These are phyloP conservation scores for Crithidia acanthocephali DNA, from an alignment of 208 protist genomes.

Conservation along the genomic window DNA sequence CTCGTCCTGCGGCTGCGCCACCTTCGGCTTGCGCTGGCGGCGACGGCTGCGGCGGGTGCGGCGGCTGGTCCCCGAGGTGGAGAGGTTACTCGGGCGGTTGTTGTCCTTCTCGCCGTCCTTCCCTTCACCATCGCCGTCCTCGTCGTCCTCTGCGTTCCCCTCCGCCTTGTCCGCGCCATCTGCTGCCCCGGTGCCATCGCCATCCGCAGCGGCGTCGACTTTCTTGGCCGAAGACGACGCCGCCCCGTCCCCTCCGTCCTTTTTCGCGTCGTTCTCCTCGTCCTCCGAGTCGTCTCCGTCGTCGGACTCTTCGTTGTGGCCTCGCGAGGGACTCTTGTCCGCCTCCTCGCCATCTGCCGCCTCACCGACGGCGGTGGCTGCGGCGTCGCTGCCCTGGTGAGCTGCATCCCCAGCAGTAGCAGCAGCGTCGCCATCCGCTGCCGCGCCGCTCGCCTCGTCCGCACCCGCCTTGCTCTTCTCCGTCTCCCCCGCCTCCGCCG, in stretches of 20 bases:
- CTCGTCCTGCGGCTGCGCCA: slow-evolving; percentile 49
- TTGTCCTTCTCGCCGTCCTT: slow-evolving; percentile 24
- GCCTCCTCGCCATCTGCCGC: slow-evolving; percentile 9
- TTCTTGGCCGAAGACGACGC: no score
- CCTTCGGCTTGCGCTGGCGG: slow-evolving; percentile 46
- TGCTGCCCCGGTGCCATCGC: background rate
- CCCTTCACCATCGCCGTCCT: slow-evolving; percentile 9
- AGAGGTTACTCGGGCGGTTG: slow-evolving; percentile 16
- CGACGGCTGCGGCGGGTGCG: slow-evolving; percentile 44
- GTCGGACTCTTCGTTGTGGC: slow-evolving; percentile 11
- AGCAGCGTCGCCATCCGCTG: background rate
- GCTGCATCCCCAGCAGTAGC: background rate
- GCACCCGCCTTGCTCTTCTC: no score
- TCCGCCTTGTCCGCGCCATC: background rate
- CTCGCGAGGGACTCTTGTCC: slow-evolving; percentile 2
- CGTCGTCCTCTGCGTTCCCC: slow-evolving; percentile 10
- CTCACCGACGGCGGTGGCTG: background rate
- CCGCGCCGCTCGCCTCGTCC: no score
- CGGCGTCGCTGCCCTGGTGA: background rate
- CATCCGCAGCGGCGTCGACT: no score
- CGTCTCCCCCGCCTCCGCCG: no score
- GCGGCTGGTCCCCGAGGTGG: slow-evolving; percentile 24
- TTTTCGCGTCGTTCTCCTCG: slow-evolving; percentile 14
- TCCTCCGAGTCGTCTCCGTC: slow-evolving; percentile 14
- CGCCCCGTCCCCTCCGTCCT: background rate